Conservation (phyloP, 2,329 filamentous ascomycete species). For the Clathrospora elynae region DNA sequence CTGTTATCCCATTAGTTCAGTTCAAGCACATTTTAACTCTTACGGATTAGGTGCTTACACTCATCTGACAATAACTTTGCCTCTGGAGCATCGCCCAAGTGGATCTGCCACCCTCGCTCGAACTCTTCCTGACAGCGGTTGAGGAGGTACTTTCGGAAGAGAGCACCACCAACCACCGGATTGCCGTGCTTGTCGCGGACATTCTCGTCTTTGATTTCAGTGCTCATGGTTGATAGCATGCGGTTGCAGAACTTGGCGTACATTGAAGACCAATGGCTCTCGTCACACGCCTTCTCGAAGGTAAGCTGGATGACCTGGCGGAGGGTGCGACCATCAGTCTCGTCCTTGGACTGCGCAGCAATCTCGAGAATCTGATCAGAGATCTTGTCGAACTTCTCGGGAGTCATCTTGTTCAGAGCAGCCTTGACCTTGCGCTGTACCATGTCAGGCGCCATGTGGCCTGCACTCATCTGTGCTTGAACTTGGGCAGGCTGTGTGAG, state of each 20-base stretch:
- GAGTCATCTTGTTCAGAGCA: constrained; percentile 99
- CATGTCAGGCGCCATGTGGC: constrained; percentile 80
- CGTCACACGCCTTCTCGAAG: constrained; percentile 98
- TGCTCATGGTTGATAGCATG: constrained; percentile 83
- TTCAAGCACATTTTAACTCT: too few species aligned
- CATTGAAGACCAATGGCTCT: constrained; percentile 98
- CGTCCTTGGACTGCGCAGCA: constrained; percentile 92
- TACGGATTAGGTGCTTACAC: too few species aligned
- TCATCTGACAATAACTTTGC: constrained; percentile 89
- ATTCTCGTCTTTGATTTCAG: constrained; percentile 92
- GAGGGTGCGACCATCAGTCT: constrained; percentile 89
- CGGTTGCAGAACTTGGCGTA: constrained; percentile 98
- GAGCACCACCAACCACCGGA: constrained; percentile 85
- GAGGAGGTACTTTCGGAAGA: constrained; percentile 98
- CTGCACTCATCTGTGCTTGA: constrained; percentile 36
- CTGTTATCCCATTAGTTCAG: too few species aligned
- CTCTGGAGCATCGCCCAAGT: constrained; percentile 79
- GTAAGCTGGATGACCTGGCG: constrained; percentile 98
- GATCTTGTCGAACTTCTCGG: constrained; percentile 97
- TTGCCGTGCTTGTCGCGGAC: constrained; percentile 89
- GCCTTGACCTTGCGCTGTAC: constrained; percentile 99
- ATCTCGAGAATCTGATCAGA: constrained; percentile 91
- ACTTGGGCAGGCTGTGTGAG: constrained; percentile 44
- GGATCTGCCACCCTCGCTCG: constrained; percentile 93
- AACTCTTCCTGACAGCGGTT: constrained; percentile 99